Evolutionary conservation across 208 protist genomes (phyloP).

Genomic region (Leishmania aethiopica): DNA sequence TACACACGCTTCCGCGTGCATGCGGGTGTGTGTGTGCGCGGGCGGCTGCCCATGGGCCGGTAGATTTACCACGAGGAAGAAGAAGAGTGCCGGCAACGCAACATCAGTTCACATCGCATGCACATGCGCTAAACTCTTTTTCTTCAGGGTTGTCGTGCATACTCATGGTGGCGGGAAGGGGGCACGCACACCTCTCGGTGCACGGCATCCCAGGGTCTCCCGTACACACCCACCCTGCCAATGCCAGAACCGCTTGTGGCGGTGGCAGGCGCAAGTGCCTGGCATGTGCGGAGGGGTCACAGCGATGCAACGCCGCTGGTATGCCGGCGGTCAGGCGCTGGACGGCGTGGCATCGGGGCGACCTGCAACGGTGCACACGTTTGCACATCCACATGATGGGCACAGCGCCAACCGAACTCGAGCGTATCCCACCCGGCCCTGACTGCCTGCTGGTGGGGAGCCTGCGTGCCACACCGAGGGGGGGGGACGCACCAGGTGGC

Average conservation of each 20-base stretch:
- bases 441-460: not conserved
- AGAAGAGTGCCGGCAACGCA: not conserved
- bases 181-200: too few relatives aligned
- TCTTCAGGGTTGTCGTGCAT: not conserved
- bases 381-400: not conserved
- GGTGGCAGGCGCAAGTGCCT: not conserved
- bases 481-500: not conserved
- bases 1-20: not conserved
- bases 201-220: not conserved
- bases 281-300: not conserved
- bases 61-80: not conserved
- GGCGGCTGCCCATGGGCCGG: not conserved
- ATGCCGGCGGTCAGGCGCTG: not conserved
- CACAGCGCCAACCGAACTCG: not conserved
- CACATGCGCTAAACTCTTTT: not conserved
- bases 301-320: not conserved
- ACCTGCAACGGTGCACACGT: not conserved
- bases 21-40: not conserved
- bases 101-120: not conserved
- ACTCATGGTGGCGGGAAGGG: too few relatives aligned
- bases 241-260: not conserved
- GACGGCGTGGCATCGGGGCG: not conserved
- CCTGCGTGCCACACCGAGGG: not conserved
- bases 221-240: not conserved
- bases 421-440: not conserved